phyloP scores from a whole-genome alignment of 163 green algal species.

The Chlamydomonas reinhardtii region DNA sequence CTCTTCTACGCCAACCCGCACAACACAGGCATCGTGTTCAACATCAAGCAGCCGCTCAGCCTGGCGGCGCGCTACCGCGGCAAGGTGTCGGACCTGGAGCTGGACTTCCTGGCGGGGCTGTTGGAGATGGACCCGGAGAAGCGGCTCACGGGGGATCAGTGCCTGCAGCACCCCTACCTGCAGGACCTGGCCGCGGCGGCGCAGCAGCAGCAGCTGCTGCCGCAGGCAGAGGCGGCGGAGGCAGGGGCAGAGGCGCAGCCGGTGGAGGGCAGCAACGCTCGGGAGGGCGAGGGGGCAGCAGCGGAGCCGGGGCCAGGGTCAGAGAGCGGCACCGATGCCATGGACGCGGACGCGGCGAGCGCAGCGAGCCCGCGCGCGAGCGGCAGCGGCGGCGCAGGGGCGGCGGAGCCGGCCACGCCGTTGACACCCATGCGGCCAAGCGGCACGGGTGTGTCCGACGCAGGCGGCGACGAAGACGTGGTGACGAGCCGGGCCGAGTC shows the following conservation, averaged over 20 bases:
- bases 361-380: background rate
- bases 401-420: background rate
- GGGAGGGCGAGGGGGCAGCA: background rate
- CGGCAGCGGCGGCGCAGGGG: background rate
- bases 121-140: constrained; percentile 70
- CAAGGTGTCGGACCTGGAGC: constrained; percentile 63
- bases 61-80: constrained; percentile 57
- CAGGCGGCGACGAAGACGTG: background rate
- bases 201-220: background rate
- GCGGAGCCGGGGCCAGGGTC: background rate
- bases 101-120: constrained; percentile 69
- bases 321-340: background rate
- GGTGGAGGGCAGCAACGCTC: background rate
- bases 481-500: background rate
- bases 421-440: background rate
- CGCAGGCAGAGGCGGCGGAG: background rate
- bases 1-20: constrained; percentile 65
- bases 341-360: background rate
- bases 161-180: constrained; percentile 69
- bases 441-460: too few relatives aligned
- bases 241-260: background rate
- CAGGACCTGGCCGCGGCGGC: constrained; percentile 32
- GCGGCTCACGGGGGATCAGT: constrained; percentile 61
- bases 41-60: constrained; percentile 62
- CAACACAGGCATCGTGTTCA: constrained; percentile 65